Base-by-base conservation (phyloP, 257 asterid genomes). In the Prunella vulgaris region DNA sequence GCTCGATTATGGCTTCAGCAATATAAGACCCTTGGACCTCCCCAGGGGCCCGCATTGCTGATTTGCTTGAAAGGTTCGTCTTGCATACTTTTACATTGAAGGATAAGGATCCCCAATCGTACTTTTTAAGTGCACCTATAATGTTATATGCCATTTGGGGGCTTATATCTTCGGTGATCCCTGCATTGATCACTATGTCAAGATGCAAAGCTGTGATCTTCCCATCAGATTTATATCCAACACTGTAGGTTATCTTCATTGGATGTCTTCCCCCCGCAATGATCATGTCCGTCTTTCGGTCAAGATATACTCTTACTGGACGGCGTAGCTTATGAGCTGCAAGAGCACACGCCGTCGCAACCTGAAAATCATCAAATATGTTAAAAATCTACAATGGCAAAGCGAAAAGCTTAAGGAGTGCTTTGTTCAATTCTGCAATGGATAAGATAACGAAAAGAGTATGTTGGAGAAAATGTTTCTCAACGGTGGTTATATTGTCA, bases 251-350 rank as follows among this genome's bases (percentile, higher is more conserved):
- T 69, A 69, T 40, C 7, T 57, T 69, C 74, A 69, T 56, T 1
- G 74, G 74, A 57, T 69, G 74, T 57, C 74, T 69, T 69, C 74
- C 76, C n/a, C 65, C 76, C 1, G 58, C 63, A 5, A 72, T 63
- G 4, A 72, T 51, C 76, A 72, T 72, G 76, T 72, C 76, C 0
- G 57, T 72, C 44, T 62, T 63, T 37, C 70, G 70, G 46, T 72
- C 71, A 2, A 72, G 22, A n/a, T 72, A 72, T 7, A 25, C 52
- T 52, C 76, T 42, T 5, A 72, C 76, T 3, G 76, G 76, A 6
- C 76, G 65, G 7, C 60, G 57, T 38, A 72, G 3, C 22, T 72
- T 62, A 49, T 62, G 61, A 33, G 76, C 76, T 62, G 76, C 70
- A 35, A 72, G 58, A 15, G 76, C 76, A 52, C 76, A 72, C 2